Evolutionary conservation across 495 filamentous ascomycete species (phyloP), one percentile per base, ranked within the genome.

Genomic region (Penicillium crystallinum): DNA sequence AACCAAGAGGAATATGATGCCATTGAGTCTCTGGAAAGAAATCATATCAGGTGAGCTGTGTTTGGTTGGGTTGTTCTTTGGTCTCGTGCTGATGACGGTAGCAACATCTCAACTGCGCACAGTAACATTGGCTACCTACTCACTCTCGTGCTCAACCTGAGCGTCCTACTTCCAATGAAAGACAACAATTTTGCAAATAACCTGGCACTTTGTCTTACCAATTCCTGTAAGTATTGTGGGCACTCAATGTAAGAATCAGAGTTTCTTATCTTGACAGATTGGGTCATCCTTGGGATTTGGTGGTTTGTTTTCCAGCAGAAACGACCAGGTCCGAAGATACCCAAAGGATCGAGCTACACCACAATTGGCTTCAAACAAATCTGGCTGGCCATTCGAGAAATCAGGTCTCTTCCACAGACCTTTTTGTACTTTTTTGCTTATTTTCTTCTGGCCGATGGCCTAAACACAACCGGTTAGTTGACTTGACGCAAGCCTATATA

Each of bases 241-340:
- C 0, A 8, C 11, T 22, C 19, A 14, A 35, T 18, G 1, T 15
- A 6, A 10, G 15, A 22, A 17, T 33, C 9, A 17, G 2, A 35
- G 6, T 18, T 25, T 22, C 22, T 51, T n/a, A 55, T 31, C 34
- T 14, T 19, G 50, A 30, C 49, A 70, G 63, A 78, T 53, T 77
- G 75, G 76, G 64, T 79, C 6, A 42, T 77, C 3, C 57, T 79
- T 2, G 74, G 75, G 4, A 65, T 79, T 21, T 77, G 75, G 69
- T 77, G 76, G 76, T 77, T 79, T 36, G 57, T 79, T 21, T 77
- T 74, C 51, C 74, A 79, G 50, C 75, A 79, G 45, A 74, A 70
- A 34, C 57, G 75, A 6, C 74, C 71, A 3, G 73, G 75, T 3
- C 73, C 72, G 0, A 65, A 62, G 18, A 56, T 78, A n/a, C 75